These are phyloP conservation scores for Ricinus communis DNA, from an alignment of 345 rosid species.

Conservation along the genomic window DNA sequence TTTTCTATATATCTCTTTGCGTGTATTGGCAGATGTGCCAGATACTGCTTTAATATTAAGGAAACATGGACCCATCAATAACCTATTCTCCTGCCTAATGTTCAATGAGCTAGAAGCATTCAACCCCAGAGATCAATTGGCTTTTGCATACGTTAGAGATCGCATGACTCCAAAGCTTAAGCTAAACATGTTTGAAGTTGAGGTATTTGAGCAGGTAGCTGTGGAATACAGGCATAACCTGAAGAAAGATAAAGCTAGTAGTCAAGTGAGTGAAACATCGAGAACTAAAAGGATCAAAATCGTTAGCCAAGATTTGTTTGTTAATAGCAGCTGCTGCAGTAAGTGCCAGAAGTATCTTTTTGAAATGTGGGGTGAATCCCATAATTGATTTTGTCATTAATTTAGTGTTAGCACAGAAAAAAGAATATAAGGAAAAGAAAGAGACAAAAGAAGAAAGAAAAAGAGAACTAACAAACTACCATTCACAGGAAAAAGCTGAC, in stretches of 20 bases:
- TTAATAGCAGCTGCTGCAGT: constrained; percentile 43
- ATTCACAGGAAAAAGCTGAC: constrained; percentile 11
- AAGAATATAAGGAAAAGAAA: neutral
- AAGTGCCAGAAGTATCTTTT: constrained; percentile 53
- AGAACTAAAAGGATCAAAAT: constrained; percentile 25
- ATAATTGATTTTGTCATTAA: constrained; percentile 25
- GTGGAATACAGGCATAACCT: constrained; percentile 72
- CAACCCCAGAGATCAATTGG: constrained; percentile 77
- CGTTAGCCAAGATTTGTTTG: constrained; percentile 20
- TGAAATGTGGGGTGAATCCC: constrained; percentile 64
- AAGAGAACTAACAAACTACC: neutral
- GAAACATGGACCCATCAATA: constrained; percentile 56
- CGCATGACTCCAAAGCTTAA: constrained; percentile 51
- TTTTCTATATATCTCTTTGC: neutral
- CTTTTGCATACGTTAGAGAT: constrained; percentile 78
- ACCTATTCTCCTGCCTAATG: constrained; percentile 75
- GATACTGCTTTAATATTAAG: constrained; percentile 72
- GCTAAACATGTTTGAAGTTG: constrained; percentile 76
- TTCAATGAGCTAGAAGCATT: constrained; percentile 85
- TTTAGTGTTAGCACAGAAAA: too few species aligned
- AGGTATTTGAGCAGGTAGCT: constrained; percentile 69
- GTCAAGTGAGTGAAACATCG: neutral
- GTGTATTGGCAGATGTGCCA: constrained; percentile 61
- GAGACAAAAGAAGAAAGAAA: neutral
- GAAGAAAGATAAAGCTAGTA: constrained; percentile 29